Evolutionary conservation across 192 early-diverging fungal species (phyloP).

Genomic region (Umbelopsis vinacea): DNA sequence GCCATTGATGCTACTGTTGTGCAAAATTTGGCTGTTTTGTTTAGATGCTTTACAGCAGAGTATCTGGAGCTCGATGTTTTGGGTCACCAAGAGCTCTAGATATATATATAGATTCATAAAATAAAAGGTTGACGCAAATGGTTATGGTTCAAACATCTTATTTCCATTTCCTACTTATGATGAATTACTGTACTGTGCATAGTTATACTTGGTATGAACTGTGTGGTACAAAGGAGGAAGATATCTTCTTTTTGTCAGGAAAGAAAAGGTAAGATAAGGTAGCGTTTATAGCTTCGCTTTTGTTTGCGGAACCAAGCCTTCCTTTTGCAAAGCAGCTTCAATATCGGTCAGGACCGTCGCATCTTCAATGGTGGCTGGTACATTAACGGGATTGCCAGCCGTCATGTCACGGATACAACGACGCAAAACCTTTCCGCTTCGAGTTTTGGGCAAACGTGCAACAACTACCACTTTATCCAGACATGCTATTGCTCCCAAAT

Average conservation of each 20-base stretch:
- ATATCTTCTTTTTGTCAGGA: neutral
- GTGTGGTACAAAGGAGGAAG: too few relatives aligned
- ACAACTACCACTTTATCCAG: slow-evolving; percentile 74
- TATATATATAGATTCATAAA: neutral
- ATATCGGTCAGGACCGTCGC: slow-evolving; percentile 55
- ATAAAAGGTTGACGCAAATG: neutral
- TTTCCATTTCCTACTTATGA: neutral
- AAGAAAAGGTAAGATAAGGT: neutral
- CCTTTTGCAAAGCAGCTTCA: slow-evolving; percentile 30
- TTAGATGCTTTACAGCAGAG: slow-evolving; percentile 79
- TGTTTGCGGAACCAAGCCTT: slow-evolving; percentile 28
- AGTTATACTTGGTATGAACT: too few relatives aligned
- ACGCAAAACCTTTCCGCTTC: slow-evolving; percentile 84
- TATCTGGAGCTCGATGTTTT: slow-evolving; percentile 46
- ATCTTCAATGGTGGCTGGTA: slow-evolving; percentile 87
- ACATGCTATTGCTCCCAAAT: slow-evolving; percentile 84
- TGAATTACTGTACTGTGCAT: neutral
- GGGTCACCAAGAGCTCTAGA: slow-evolving; percentile 45
- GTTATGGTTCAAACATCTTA: neutral
- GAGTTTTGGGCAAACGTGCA: slow-evolving; percentile 79
- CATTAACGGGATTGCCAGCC: slow-evolving; percentile 61
- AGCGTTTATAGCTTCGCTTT: slow-evolving; percentile 13
- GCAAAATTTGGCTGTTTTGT: slow-evolving; percentile 76
- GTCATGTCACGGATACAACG: slow-evolving; percentile 75
- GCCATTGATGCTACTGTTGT: slow-evolving; percentile 67